Conservation (phyloP, 331 rosid species). For the Ulmus americana region DNA sequence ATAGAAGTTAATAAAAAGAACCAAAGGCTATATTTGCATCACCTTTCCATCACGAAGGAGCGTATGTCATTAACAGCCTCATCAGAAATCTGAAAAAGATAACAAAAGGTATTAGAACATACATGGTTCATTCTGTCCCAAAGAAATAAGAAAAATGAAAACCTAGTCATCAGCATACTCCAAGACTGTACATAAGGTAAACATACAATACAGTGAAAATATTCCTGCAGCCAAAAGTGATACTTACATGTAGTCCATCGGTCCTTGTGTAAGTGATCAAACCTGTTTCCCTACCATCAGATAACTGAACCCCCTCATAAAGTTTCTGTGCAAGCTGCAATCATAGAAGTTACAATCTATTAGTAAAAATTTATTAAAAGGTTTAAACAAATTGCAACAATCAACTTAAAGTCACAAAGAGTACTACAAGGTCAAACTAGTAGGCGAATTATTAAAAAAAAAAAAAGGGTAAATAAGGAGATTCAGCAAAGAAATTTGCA, state of each 20-base stretch:
- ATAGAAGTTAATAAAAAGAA: not conserved
- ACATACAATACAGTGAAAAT: slow-evolving; percentile 12
- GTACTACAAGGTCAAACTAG: not conserved
- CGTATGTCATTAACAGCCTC: slow-evolving; percentile 77
- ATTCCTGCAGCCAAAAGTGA: slow-evolving; percentile 39
- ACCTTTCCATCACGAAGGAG: slow-evolving; percentile 71
- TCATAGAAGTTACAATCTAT: slow-evolving; percentile 19
- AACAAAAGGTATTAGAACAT: slow-evolving; percentile 19
- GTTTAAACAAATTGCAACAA: not conserved
- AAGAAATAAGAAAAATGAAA: not conserved
- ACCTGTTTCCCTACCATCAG: slow-evolving; percentile 69
- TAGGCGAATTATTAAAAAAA: not conserved
- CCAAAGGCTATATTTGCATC: slow-evolving; percentile 17
- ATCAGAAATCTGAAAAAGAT: slow-evolving; percentile 63
- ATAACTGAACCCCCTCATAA: slow-evolving; percentile 85
- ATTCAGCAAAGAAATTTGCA: too few species aligned
- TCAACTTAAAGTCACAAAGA: not conserved
- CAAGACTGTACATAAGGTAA: not conserved
- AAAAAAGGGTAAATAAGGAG: not conserved
- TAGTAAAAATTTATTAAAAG: not conserved
- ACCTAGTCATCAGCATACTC: not conserved
- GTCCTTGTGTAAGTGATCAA: slow-evolving; percentile 84
- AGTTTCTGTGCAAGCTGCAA: slow-evolving; percentile 96
- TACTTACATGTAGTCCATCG: slow-evolving; percentile 89
- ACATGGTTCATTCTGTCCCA: slow-evolving; percentile 12